Percentiles rank a stretch among this genome's conserved stretches.
Conservation (phyloP, 2,329 filamentous ascomycete species). For the Ambrosiella beaveri region DNA sequence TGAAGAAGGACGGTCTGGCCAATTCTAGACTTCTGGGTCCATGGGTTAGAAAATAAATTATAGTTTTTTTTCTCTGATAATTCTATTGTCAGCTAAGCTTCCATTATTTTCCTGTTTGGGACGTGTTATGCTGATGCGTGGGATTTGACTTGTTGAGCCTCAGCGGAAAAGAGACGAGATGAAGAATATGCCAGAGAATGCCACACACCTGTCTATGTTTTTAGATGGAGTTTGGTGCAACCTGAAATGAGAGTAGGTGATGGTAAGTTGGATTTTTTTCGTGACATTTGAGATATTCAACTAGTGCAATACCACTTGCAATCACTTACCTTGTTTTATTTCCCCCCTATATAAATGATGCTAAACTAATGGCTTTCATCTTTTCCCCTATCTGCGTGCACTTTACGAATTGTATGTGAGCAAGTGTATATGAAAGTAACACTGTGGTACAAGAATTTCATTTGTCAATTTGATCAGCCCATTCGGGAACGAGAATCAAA, state of each 20-base stretch:
- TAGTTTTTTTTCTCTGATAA: not conserved
- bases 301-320: not conserved
- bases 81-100: not conserved
- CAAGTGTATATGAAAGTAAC: not conserved
- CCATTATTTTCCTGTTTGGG: not conserved
- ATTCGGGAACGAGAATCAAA: not conserved
- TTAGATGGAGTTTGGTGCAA: not conserved
- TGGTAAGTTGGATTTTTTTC: not conserved
- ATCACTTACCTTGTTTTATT: not conserved
- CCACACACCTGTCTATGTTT: not conserved
- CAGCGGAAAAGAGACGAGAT: not conserved
- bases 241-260: not conserved
- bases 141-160: conserved; percentile 3
- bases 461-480: not conserved
- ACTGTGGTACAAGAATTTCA: not conserved
- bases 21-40: not conserved
- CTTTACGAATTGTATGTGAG: not conserved
- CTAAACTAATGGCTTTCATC: not conserved
- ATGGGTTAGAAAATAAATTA: not conserved
- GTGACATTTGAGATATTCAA: not conserved
- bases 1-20: not conserved
- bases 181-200: not conserved
- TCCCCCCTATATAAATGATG: not conserved
- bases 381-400: not conserved
- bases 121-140: not conserved